Base-by-base conservation (phyloP, 2,329 filamentous ascomycete genomes). In the Epichloe sp. region DNA sequence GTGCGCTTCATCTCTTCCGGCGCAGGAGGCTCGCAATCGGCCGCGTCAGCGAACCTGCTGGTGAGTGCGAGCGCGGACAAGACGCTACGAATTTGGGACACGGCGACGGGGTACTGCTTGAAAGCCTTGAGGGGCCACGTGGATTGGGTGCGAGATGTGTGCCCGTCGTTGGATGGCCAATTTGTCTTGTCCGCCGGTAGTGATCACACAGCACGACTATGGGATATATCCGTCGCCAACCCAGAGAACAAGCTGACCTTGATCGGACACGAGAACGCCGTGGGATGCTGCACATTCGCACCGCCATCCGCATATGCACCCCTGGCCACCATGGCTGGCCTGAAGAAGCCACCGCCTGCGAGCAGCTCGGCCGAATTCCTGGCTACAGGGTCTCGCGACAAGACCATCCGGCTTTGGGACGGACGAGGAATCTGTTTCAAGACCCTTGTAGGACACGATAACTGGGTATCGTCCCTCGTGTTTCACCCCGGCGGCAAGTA, bases 401-500 rank as follows among this genome's bases (percentile, higher is more conserved):
- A 95, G 72, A 85, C 83, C 0, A 95, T 97, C 63, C 84, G 83
- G 60, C 70, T 97, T 6, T 96, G 90, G 88, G 88, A 95, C 64
- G 78, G 83, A 11, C 79, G 88, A 50, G 91, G 91, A 35, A 88
- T 84, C 11, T 80, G 88, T 56, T 82, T 96, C 63, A 91, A 88
- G 65, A 93, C 86, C 0, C 73, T 97, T 1, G 71, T 82, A 1
- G 91, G 91, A 2, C 91, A 96, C 64, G 90, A 96, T 65, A 96
- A 96, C 64, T 97, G 91, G 91, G 81, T 97, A 8, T 82, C 88
- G 35, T 85, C 79, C 0, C 68, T 96, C 5, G 82, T 88, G 10
- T 97, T 95, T 65, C 91, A 96, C 61, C 91, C 91, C 0, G 86
- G 88, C 8, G 91, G 91, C 43, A 94, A 91, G 67, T 96, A 93